Percentiles rank a stretch among this genome's conserved stretches.
phyloP scores from a whole-genome alignment of 495 filamentous ascomycete genomes.

The Monascus purpureus region DNA sequence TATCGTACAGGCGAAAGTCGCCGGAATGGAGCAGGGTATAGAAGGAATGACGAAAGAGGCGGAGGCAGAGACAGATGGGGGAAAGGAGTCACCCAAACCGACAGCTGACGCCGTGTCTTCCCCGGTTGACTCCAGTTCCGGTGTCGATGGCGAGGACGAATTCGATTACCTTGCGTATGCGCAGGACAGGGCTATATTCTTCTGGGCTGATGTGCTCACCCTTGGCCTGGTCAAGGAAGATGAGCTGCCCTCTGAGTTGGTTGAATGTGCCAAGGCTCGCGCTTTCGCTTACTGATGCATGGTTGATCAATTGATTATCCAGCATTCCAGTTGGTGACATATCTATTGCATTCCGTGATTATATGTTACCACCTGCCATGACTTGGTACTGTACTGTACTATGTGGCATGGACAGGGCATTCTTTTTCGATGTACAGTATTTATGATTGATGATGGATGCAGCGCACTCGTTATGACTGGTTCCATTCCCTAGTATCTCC shows the following conservation, averaged over 20 bases:
- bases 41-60: conserved; percentile 4
- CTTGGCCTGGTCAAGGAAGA: conserved; percentile 57
- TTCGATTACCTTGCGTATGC: conserved; percentile 92
- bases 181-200: conserved; percentile 79
- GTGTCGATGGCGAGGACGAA: conserved; percentile 51
- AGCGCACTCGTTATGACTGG: not conserved
- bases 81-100: conserved; percentile 1
- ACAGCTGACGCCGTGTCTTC: conserved; percentile 3
- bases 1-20: conserved; percentile 80
- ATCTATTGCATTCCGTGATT: too few species aligned
- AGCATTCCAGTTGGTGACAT: not conserved
- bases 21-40: conserved; percentile 38
- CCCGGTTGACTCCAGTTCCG: conserved; percentile 12
- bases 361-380: too few species aligned
- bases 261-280: conserved; percentile 39
- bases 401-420: too few species aligned
- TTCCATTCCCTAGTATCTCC: too few species aligned
- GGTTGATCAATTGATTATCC: not conserved
- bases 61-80: conserved; percentile 2
- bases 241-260: conserved; percentile 53
- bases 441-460: not conserved
- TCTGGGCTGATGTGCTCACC: conserved; percentile 75
- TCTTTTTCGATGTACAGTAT: too few species aligned
- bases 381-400: too few species aligned
- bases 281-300: conserved; percentile 39